Conservation (phyloP, 2,329 filamentous ascomycete species). For the Fusarium dimerum region DNA sequence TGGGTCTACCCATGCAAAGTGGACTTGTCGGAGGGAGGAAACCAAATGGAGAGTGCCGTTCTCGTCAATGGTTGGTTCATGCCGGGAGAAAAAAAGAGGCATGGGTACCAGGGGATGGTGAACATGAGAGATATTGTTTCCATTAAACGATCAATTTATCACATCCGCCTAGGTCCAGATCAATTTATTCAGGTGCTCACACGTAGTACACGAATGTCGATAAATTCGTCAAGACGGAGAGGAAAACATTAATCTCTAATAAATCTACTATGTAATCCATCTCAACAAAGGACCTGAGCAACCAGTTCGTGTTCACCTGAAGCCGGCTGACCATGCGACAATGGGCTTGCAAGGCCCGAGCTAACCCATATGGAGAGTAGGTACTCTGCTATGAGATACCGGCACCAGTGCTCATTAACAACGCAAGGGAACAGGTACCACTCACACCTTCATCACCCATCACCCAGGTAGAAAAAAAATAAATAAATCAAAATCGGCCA, state of each 20-base stretch:
- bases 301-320: slow-evolving; percentile 25
- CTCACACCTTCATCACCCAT: neutral
- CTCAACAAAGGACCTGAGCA: slow-evolving; percentile 4
- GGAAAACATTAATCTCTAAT: too few species aligned
- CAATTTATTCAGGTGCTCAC: too few species aligned
- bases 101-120: slow-evolving; percentile 3
- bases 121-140: too few species aligned
- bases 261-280: too few species aligned
- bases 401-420: neutral
- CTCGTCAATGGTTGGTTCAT: slow-evolving; percentile 13
- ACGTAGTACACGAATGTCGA: too few species aligned
- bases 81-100: neutral
- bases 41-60: slow-evolving; percentile 3
- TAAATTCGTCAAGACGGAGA: too few species aligned
- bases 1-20: slow-evolving; percentile 4
- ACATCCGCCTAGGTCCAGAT: too few species aligned
- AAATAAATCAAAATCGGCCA: neutral
- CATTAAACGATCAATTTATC: too few species aligned
- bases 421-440: neutral
- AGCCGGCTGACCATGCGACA: slow-evolving; percentile 16
- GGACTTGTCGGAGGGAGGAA: slow-evolving; percentile 4
- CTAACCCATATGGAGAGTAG: neutral
- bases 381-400: neutral
- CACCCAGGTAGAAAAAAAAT: too few species aligned
- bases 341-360: slow-evolving; percentile 18